Evolutionary conservation across 2,329 filamentous ascomycete species (phyloP).

Genomic region (Alternaria arbusti): DNA sequence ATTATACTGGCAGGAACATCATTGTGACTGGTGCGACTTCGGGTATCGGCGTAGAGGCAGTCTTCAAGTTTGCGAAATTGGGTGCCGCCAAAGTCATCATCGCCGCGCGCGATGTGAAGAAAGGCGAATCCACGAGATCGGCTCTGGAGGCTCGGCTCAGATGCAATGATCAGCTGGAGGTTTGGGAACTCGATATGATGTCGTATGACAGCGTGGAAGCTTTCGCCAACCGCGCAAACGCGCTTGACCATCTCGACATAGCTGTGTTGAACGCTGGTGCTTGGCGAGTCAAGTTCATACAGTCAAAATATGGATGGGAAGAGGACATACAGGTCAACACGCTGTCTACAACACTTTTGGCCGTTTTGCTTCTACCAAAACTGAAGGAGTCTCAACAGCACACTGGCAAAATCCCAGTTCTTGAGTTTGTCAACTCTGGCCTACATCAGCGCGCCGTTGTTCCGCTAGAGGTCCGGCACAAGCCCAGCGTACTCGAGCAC

Average conservation of each 20-base stretch:
- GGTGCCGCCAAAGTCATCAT: constrained; percentile 49
- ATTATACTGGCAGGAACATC: constrained; percentile 49
- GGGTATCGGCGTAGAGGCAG: constrained; percentile 50
- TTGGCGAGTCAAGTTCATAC: constrained; percentile 26
- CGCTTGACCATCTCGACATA: constrained; percentile 46
- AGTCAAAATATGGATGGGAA: constrained; percentile 47
- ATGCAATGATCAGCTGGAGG: constrained; percentile 38
- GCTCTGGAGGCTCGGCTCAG: constrained; percentile 36
- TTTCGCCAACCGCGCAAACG: constrained; percentile 38
- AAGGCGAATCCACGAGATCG: constrained; percentile 44
- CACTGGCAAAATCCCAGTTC: constrained; percentile 32
- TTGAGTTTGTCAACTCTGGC: constrained; percentile 45
- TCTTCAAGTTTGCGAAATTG: constrained; percentile 44
- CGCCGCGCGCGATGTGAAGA: constrained; percentile 43
- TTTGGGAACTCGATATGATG: constrained; percentile 48
- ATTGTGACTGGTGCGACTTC: constrained; percentile 55
- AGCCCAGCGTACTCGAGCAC: constrained; percentile 34
- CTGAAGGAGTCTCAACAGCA: constrained; percentile 35
- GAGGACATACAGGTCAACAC: constrained; percentile 63
- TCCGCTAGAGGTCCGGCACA: constrained; percentile 20
- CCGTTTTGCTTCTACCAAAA: constrained; percentile 56
- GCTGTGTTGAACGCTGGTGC: constrained; percentile 51
- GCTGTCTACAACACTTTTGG: constrained; percentile 63
- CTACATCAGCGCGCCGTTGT: constrained; percentile 37
- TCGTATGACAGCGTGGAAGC: constrained; percentile 42